These are phyloP conservation scores for Panicum miliaceum DNA, from an alignment of 176 grass and related monocot genomes.

Conservation along the genomic window DNA sequence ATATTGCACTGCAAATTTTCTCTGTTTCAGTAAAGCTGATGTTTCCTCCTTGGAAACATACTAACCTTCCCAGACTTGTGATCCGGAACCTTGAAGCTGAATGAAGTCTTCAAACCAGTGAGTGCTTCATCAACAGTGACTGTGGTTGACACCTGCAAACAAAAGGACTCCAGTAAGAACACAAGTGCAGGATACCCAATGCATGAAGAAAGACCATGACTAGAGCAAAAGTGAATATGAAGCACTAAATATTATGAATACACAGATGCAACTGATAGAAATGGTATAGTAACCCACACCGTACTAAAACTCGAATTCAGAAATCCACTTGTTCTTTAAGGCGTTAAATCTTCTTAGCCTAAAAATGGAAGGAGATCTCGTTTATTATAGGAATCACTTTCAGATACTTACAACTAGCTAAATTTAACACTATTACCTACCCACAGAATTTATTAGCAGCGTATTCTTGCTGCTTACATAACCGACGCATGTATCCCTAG, in stretches of 20 bases:
- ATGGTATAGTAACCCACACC: constrained; percentile 2
- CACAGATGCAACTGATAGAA: not conserved
- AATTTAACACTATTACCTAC: not conserved
- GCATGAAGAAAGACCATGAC: not conserved
- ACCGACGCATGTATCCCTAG: not conserved
- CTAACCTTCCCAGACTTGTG: constrained; percentile 85
- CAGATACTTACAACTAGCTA: not conserved
- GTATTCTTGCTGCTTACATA: not conserved
- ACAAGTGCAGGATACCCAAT: not conserved
- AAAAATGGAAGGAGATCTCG: not conserved
- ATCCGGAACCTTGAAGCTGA: constrained; percentile 85
- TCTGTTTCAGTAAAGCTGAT: not conserved
- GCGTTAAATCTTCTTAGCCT: not conserved
- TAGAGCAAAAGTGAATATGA: constrained; percentile 16
- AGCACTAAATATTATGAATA: not conserved
- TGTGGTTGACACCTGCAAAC: constrained; percentile 71
- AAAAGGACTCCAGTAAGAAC: constrained; percentile 41
- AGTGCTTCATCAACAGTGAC: constrained; percentile 76
- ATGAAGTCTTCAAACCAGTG: constrained; percentile 70
- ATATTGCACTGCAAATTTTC: not conserved
- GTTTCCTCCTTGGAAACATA: constrained; percentile 21
- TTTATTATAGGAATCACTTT: constrained; percentile 14
- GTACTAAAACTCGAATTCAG: constrained; percentile 18
- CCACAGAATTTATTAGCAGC: not conserved
- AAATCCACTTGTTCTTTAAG: not conserved